Conservation (phyloP, 345 rosid genomes). For the Leavenworthia alabamica region DNA sequence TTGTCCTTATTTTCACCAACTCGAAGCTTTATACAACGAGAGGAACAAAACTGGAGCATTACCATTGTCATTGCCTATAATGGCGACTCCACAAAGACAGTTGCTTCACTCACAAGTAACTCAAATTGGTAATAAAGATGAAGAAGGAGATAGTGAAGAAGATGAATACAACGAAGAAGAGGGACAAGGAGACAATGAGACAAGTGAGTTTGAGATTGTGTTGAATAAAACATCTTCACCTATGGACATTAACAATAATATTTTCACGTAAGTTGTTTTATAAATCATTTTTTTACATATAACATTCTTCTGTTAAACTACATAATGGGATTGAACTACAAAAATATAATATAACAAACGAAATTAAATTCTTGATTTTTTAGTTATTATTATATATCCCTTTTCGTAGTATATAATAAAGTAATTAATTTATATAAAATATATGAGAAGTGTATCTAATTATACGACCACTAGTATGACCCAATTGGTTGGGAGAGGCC, state of each 20-base stretch:
- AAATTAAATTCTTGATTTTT: constrained; percentile 16
- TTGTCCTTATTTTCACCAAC: constrained; percentile 76
- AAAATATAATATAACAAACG: constrained; percentile 21
- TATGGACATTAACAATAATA: constrained; percentile 29
- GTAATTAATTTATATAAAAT: not conserved
- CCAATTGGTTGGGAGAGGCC: constrained; percentile 27
- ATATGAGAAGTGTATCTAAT: not conserved
- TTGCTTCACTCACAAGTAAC: constrained; percentile 42
- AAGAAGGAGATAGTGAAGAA: constrained; percentile 35
- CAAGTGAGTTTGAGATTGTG: constrained; percentile 49
- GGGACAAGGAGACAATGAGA: constrained; percentile 42
- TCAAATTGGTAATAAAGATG: constrained; percentile 15
- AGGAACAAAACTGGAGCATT: constrained; percentile 36
- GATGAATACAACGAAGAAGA: constrained; percentile 31
- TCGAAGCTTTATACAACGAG: constrained; percentile 58
- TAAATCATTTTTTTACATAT: not conserved
- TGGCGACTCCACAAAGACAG: constrained; percentile 65
- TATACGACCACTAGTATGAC: not conserved
- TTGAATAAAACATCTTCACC: constrained; percentile 44
- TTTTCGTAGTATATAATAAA: not conserved
- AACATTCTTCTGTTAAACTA: constrained; percentile 10
- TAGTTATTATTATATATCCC: constrained; percentile 14
- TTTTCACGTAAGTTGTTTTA: constrained; percentile 22
- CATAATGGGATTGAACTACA: not conserved
- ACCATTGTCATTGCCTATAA: constrained; percentile 35